These are phyloP conservation scores for Nicotiana benthamiana DNA, from an alignment of 257 asterid genomes.

Conservation along the genomic window DNA sequence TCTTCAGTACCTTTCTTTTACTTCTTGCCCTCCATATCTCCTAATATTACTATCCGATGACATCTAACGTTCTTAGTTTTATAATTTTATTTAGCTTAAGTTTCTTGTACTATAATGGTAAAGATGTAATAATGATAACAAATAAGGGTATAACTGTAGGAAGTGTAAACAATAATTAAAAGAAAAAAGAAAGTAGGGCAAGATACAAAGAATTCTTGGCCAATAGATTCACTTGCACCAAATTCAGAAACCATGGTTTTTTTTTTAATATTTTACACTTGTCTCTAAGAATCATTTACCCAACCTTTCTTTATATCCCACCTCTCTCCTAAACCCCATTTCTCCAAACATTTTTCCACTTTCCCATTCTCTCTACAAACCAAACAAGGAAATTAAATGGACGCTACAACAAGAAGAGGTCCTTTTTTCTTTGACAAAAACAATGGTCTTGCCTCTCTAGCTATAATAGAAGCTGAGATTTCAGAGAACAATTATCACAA, in stretches of 20 bases:
- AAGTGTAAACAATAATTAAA: neutral
- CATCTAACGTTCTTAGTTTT: neutral
- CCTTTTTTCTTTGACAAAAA: slow-evolving; percentile 24
- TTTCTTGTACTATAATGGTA: neutral
- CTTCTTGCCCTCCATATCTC: neutral
- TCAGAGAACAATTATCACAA: slow-evolving; percentile 11
- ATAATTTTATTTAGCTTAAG: too few species aligned
- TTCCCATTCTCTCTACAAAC: neutral
- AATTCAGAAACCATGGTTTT: slow-evolving; percentile 20
- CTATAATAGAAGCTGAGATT: slow-evolving; percentile 10
- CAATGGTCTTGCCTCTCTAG: slow-evolving; percentile 24
- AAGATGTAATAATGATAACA: neutral
- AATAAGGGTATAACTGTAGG: neutral
- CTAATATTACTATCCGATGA: neutral
- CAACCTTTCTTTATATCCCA: slow-evolving; percentile 27
- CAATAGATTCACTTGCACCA: slow-evolving; percentile 23
- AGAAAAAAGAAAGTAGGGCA: neutral
- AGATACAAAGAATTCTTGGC: slow-evolving; percentile 4
- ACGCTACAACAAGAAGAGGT: slow-evolving; percentile 10
- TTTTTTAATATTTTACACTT: slow-evolving; percentile 10
- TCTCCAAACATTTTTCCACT: neutral
- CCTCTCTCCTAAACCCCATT: neutral
- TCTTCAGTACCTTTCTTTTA: neutral
- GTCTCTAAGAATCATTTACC: neutral
- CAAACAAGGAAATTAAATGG: neutral